Evolutionary conservation across 2,329 filamentous ascomycete genomes (phyloP), one percentile per base, ranked within the genome.

Genomic region (Alternaria atra): DNA sequence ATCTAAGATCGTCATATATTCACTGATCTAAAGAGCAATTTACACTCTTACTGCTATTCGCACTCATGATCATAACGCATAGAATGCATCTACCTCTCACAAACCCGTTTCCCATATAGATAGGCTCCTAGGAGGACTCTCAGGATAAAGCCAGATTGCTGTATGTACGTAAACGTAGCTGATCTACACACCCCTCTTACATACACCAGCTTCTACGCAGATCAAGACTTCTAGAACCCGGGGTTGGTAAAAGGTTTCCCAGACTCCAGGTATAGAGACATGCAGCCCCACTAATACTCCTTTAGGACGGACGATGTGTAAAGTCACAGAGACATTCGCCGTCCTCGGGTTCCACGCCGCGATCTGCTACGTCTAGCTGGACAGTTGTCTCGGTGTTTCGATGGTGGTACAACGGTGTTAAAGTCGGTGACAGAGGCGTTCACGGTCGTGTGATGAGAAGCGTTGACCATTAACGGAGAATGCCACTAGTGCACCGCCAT

Each of bases 401-500:
- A 50, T 50, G 46, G 46, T 37, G 30, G 32, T 37, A 35, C 32
- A 50, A 37, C 46, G 46, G 46, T 50, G 46, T 35, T 50, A 37
- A 35, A 7, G 46, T 50, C 46, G 46, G 46, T 25, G 5, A 30
- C 4, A 25, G 46, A 37, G 8, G 46, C 32, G 46, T 50, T 50
- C 46, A 50, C 46, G 32, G 46, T 50, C 46, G 30, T 50, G 46
- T 50, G 32, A 35, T 50, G 32, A 15, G 20, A 25, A 34, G 46
- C 46, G 35, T 30, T 50, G 30, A 20, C 20, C 46, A 13, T 25
- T 50, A 8, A 37, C 46, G 46, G 46, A 34, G 37, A 37, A 35
- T 50, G 46, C 46, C 46, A 44, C 34, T 50, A 50, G 46, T 37
- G 46, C 46, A 50, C 32, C 13, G 46, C 46, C 46, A 50, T 50